Conservation (phyloP, 1,284 basidiomycete species). For the Rhodotorula sp. region DNA sequence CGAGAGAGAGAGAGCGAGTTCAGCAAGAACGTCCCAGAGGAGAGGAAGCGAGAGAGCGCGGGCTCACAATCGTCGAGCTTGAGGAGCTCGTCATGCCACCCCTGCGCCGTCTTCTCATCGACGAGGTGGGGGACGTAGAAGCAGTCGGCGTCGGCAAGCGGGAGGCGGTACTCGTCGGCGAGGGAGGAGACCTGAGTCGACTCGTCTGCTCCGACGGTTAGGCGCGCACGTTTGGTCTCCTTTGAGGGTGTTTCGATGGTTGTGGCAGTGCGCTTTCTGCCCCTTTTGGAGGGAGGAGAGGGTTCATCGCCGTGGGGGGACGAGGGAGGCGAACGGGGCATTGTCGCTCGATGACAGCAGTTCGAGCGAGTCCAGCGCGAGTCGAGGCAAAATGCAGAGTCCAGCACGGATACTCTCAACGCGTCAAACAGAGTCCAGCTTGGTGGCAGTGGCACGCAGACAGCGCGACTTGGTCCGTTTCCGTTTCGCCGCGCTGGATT, state of each 20-base stretch:
- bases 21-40: constrained; percentile 9
- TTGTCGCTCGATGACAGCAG: no score
- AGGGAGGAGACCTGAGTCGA: constrained; percentile 25
- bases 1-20: not conserved
- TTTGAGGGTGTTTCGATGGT: not conserved
- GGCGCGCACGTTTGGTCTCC: constrained; percentile 18
- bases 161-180: constrained; percentile 7
- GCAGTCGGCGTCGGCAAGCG: constrained; percentile 38
- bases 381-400: not conserved
- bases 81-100: constrained; percentile 54
- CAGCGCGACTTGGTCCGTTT: not conserved
- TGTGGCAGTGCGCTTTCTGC: not conserved
- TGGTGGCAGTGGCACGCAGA: no score
- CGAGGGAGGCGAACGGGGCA: not conserved
- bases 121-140: constrained; percentile 49
- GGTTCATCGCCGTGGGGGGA: no score
- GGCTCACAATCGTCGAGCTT: constrained; percentile 53
- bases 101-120: constrained; percentile 46
- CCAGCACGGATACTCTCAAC: no score
- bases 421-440: no score
- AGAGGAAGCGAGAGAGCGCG: not conserved
- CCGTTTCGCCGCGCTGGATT: not conserved
- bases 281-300: no score
- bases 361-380: not conserved
- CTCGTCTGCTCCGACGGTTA: constrained; percentile 17